phyloP scores from a whole-genome alignment of 257 asterid genomes.

The Marsdenia floribunda region DNA sequence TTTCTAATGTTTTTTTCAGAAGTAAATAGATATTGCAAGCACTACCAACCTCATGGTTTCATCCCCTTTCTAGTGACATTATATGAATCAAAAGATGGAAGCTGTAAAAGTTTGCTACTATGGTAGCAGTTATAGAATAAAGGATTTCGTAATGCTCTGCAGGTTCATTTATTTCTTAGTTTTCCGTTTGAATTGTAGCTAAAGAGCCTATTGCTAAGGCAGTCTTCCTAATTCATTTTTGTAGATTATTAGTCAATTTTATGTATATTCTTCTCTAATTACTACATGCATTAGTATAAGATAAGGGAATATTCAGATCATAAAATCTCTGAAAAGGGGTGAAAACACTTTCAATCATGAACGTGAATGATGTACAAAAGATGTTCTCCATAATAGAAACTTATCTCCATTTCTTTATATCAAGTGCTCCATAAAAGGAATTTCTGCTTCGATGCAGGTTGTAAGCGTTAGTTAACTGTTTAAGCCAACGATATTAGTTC shows the following conservation, averaged over 20 bases:
- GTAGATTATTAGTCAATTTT: not conserved
- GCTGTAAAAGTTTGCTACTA: not conserved
- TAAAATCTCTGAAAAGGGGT: not conserved
- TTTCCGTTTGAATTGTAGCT: not conserved
- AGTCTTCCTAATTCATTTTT: not conserved
- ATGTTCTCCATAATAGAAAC: no score
- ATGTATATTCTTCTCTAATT: not conserved
- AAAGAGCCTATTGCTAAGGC: not conserved
- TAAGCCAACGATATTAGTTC: not conserved
- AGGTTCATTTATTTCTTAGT: not conserved
- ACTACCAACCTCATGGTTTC: not conserved
- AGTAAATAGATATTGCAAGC: not conserved
- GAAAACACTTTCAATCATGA: not conserved
- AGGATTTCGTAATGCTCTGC: not conserved
- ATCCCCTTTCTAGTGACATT: not conserved
- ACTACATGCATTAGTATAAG: not conserved
- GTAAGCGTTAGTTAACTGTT: not conserved
- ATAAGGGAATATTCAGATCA: not conserved
- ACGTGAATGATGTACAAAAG: no score
- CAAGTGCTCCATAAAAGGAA: not conserved
- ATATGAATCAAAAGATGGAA: not conserved
- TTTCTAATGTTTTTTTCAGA: not conserved
- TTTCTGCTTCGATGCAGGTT: not conserved
- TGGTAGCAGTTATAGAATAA: not conserved
- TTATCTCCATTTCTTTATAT: not conserved